A percentile compares a stretch with the other conserved stretches of the same genome.
phyloP scores from a whole-genome alignment of 345 rosid species.

The Erucastrum elatum region DNA sequence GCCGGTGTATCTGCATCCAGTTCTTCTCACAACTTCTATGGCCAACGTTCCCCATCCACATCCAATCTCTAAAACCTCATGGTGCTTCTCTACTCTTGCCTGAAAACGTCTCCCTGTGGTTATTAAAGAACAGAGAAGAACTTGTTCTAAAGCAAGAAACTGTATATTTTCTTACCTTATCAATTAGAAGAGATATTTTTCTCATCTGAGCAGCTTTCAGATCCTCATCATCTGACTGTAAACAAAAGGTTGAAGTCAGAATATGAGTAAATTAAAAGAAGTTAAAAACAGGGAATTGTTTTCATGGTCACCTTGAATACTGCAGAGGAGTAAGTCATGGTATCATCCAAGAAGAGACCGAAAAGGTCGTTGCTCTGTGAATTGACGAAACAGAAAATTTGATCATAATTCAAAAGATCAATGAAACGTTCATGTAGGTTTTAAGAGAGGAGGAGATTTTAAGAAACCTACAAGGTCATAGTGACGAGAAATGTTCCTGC shows the following conservation, averaged over 20 bases:
- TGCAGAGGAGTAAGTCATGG: conserved; percentile 86
- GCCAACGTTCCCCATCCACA: conserved; percentile 96
- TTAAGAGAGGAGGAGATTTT: background rate
- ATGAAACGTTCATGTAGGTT: background rate
- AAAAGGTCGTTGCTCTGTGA: conserved; percentile 81
- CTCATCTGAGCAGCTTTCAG: conserved; percentile 72
- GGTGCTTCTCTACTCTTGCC: conserved; percentile 60
- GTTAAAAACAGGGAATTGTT: background rate
- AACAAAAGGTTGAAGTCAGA: conserved; percentile 5
- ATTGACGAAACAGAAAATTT: background rate
- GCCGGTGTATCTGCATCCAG: conserved; percentile 87
- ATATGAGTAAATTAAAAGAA: conserved; percentile 1
- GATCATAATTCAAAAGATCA: background rate
- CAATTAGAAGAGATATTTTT: conserved; percentile 67
- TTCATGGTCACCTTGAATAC: conserved; percentile 63
- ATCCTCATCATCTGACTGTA: conserved; percentile 67
- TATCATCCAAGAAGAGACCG: conserved; percentile 75
- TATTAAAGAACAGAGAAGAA: background rate
- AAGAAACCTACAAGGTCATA: conserved; percentile 71
- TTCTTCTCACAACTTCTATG: conserved; percentile 77
- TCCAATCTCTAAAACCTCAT: conserved; percentile 85
- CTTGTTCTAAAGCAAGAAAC: conserved; percentile 4
- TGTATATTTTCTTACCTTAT: conserved; percentile 47
- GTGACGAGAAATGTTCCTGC: conserved; percentile 84
- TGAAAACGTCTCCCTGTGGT: conserved; percentile 13